Base-by-base conservation (phyloP, 371 early-diverging fungal genomes). In the Mycotypha africana region DNA sequence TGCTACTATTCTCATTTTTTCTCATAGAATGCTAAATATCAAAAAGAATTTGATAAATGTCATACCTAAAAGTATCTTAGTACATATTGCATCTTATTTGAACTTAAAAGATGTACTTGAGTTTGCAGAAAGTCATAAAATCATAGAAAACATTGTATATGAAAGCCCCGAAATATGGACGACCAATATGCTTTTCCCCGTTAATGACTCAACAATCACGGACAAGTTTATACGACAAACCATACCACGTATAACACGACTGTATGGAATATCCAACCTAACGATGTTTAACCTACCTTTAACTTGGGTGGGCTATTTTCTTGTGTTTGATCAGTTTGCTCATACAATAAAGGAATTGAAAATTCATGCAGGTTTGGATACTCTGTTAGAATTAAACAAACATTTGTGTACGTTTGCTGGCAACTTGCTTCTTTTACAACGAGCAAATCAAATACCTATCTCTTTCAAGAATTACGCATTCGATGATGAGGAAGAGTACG, bases 261-360 rank as follows among this genome's bases (percentile, higher is more conserved):
- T 51, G 19, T 70, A 70, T 40, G 67, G 62, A 1, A 52, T 70
- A 14, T 52, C 51, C 15, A 49, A 49, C 9, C 33, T 70, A 11
- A 51, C 54, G 7, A 56, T 70, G 51, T 42, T 66, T 7, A 20
- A 56, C 7, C 23, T 70, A 8, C 65, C 67, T 3, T 5, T 70
- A 14, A 53, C 49, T 11, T 70, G 67, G 67, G 20, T 26, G 3
- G 70, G 70, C 1, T 62, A 63, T 41, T 40, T 70, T 14, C 53
- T 53, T 38, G 55, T 70, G 23, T 70, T 70, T 57, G 67, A 70
- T 45, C 70, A 70, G 25, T 70, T 70, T 45, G 70, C 65, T 12
- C 70, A 70, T 32, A 61, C 67, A 7, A 59, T 70, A 16, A 62
- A 58, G 24, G n/a, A n/a, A n/a, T n/a, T n/a, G n/a, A 28, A 31